phyloP scores from a whole-genome alignment of 371 early-diverging fungal genomes.

The Mortierella sp. region DNA sequence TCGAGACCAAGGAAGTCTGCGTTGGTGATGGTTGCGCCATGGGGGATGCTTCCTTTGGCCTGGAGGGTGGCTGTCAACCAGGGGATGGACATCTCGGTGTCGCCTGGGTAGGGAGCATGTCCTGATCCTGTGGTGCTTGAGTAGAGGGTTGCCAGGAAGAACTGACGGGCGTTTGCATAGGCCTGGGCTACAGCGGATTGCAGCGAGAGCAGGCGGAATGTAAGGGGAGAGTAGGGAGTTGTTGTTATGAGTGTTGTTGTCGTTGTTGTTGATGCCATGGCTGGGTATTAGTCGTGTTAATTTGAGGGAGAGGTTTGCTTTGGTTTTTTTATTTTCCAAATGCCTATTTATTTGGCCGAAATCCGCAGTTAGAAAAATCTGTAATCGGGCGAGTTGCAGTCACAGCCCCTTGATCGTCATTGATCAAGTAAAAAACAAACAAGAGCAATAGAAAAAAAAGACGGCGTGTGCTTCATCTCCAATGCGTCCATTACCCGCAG shows the following conservation, averaged over 20 bases:
- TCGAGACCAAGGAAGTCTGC: conserved; percentile 37
- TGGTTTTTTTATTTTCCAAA: not conserved
- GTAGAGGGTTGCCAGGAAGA: conserved; percentile 9
- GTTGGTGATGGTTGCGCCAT: conserved; percentile 17
- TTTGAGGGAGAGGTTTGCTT: not conserved
- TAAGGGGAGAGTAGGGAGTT: conserved; percentile 10
- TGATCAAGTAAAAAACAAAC: not conserved
- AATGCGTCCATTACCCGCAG: not conserved
- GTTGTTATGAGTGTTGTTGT: not conserved
- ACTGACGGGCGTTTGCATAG: conserved; percentile 29
- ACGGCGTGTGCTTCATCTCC: not conserved
- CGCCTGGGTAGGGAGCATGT: conserved; percentile 39
- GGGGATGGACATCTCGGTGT: conserved; percentile 27
- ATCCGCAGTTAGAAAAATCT: not conserved
- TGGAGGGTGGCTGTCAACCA: conserved; percentile 28
- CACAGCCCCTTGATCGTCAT: not conserved
- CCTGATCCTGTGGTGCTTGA: conserved; percentile 8
- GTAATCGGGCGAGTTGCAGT: not conserved
- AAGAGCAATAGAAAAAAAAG: not conserved
- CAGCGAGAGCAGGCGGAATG: conserved; percentile 26
- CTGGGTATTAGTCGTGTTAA: not conserved
- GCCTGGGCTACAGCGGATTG: conserved; percentile 36
- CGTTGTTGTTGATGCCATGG: not conserved
- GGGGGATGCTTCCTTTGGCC: conserved; percentile 19
- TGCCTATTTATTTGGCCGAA: not conserved